Base-by-base conservation (phyloP, 306 rosid species). In the Erythrophleum fordii region DNA sequence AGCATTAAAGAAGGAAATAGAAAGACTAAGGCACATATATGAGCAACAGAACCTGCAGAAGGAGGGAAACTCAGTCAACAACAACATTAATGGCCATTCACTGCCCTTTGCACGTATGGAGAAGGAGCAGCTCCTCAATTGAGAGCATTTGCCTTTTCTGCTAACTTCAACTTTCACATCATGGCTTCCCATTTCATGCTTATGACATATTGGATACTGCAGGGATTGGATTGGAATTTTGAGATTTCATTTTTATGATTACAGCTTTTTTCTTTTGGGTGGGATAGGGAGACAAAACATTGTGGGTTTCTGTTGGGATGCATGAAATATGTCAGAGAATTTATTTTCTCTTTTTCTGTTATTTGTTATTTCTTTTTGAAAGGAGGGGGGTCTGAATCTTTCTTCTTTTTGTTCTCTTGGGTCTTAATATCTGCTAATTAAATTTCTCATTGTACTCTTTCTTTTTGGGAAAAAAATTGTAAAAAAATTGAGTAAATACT, bases 1-100 rank as follows among this genome's bases (percentile, higher is more conserved):
- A 66, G 97, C 99, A 79, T 28, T 95, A 8, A 95, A 89, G 90
- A 91, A 88, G 83, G 99, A 93, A 81, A 93, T 95, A 80, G 98
- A 93, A 85, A 90, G 98, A 69, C 77, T 95, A 26, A 93, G 98
- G 83, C 94, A 95, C 58, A 87, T 95, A 28, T 93, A 95, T 73
- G 92, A 91, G 73, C 98, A 93, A 28, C 99, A 95, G 62, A 90
- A 79, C 73, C 78, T 89, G 25, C 86, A 90, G 49, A 92, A 89
- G 88, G 89, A 89, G 89, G 74, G 69, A 2, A 84, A 75, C 53
- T 29, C 79, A 46, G 70, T 28, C 62, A 55, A n/a, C 61, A 80
- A 72, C 58, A 86, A 84, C 14, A 65, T 65, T 70, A 87, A 82
- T 72, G 73, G 79, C 6, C 86, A 49, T 10, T 65, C 87, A 64